Base-by-base conservation (phyloP, 2,329 filamentous ascomycete species). In the Neodidymelliopsis sp. region DNA sequence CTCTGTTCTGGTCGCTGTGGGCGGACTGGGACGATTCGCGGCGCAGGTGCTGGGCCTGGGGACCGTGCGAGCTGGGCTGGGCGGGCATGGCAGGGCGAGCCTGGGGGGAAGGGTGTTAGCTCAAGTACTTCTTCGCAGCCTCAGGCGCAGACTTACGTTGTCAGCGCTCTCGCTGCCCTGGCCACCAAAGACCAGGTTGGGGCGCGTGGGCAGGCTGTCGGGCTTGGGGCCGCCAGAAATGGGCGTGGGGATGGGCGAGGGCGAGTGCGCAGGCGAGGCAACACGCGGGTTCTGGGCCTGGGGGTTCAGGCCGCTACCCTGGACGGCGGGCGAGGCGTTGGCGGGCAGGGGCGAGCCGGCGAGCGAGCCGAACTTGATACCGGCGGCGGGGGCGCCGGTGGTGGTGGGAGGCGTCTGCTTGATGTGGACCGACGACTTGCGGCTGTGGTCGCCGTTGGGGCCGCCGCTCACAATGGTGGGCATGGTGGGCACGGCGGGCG, bases 351-450 rank as follows among this genome's bases (percentile, higher is more conserved):
- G 81, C 44, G 81, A 83, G 54, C 76, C 78, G 50, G 77, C 89
- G 67, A 90, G 77, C 49, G 84, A 92, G 60, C 91, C 91, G 66
- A 96, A 96, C 77, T 90, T 89, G 71, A 94, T 89, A 60, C 79
- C 81, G 8, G 63, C n/a, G 65, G 44, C 68, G 70, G 60, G 81
- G 77, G 72, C 81, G 74, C 73, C 65, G 75, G 65, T 77, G 81
- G n/a, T n/a, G 55, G 79, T 80, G 29, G 85, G 83, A 46, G 83
- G 81, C 70, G 89, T 89, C 63, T 91, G 87, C 73, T 85, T 91
- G 79, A 97, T 96, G 66, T 92, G 96, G 67, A 96, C 88, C 13
- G 93, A 97, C 58, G 86, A 96, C 77, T 96, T 96, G 71, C 91
- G 85, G 70, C 81, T 83, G 78, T 97, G 92, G 63, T 91, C 87